Conservation (phyloP, 148 eudicot genomes). For the Camellia lanceoleosa region DNA sequence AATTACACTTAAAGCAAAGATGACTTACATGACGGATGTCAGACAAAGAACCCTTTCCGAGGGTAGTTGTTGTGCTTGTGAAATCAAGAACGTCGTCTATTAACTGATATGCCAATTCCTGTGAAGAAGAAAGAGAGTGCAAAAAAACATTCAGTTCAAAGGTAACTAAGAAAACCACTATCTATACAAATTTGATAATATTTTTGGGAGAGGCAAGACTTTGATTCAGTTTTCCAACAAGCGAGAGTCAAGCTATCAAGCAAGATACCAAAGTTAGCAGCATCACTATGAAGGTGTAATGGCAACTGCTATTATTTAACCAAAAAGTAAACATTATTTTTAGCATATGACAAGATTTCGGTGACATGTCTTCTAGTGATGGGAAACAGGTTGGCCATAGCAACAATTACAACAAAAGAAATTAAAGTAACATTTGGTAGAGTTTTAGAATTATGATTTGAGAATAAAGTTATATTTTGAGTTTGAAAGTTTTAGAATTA, state of each 20-base stretch:
- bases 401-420: not conserved
- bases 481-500: no score
- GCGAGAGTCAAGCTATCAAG: not conserved
- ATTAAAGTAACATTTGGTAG: not conserved
- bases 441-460: no score
- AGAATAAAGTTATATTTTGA: no score
- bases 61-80: constrained; percentile 88
- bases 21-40: constrained; percentile 82
- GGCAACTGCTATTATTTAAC: not conserved
- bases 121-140: constrained; percentile 19
- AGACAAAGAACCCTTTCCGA: constrained; percentile 91
- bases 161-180: not conserved
- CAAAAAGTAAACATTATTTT: not conserved
- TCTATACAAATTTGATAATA: not conserved
- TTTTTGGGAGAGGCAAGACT: not conserved
- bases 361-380: not conserved
- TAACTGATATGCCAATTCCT: constrained; percentile 92
- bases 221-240: not conserved
- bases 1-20: not conserved
- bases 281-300: not conserved
- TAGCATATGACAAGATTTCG: not conserved
- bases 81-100: constrained; percentile 95
- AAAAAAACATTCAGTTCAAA: constrained; percentile 14
- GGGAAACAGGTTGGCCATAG: not conserved
- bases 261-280: not conserved